Evolutionary conservation across 352 stramenopile genomes (phyloP).

Genomic region (Pythium brachiatum): DNA sequence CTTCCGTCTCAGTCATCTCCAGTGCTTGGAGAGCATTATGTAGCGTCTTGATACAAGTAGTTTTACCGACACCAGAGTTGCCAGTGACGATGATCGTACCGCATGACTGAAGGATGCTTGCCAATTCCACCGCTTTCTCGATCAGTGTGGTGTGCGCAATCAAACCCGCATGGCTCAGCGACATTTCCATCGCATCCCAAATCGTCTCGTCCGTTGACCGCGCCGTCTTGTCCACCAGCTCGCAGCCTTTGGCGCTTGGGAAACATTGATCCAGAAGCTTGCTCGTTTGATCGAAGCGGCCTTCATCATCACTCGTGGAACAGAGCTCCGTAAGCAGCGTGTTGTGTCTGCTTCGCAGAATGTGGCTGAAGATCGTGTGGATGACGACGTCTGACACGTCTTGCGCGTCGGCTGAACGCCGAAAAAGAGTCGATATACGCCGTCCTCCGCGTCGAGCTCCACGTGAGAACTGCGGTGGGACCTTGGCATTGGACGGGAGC

Average conservation of each 20-base stretch:
- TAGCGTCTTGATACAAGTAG: slow-evolving; percentile 42
- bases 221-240: slow-evolving; percentile 23
- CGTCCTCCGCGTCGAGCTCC: background rate
- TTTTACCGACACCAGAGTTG: slow-evolving; percentile 40
- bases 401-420: slow-evolving; percentile 15
- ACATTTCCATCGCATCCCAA: slow-evolving; percentile 44
- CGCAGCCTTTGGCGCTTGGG: slow-evolving; percentile 25
- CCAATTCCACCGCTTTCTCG: slow-evolving; percentile 39
- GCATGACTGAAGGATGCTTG: slow-evolving; percentile 29
- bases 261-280: slow-evolving; percentile 26
- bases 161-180: slow-evolving; percentile 30
- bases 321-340: background rate
- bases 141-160: slow-evolving; percentile 18
- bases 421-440: slow-evolving; percentile 17
- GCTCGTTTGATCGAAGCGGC: background rate
- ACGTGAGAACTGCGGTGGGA: background rate
- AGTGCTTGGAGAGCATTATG: slow-evolving; percentile 49
- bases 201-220: slow-evolving; percentile 33
- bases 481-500: slow-evolving; percentile 10
- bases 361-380: slow-evolving; percentile 24
- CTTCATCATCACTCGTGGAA: slow-evolving; percentile 19
- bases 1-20: slow-evolving; percentile 27
- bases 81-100: slow-evolving; percentile 39
- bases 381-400: slow-evolving; percentile 21
- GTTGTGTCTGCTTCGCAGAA: slow-evolving; percentile 13